These are phyloP conservation scores for Magnolia sinica DNA, from an alignment of 164 flowering plant species.

Conservation along the genomic window DNA sequence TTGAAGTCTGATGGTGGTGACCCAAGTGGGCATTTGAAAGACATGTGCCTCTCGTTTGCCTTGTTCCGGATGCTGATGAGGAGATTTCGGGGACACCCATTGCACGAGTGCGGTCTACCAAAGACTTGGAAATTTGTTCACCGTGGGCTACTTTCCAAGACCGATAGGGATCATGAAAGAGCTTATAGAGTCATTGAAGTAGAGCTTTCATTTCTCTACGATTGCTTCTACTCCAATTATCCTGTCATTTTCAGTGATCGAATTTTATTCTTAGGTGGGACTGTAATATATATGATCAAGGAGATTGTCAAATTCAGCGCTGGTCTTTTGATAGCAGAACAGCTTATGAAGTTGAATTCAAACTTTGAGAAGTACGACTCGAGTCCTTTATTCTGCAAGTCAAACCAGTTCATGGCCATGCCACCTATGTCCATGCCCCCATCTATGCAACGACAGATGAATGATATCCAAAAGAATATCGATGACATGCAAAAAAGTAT, in stretches of 20 bases:
- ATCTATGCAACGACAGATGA: no score
- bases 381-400: no score
- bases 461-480: no score
- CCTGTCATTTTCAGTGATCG: not conserved
- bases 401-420: not conserved
- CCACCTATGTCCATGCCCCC: not conserved
- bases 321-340: not conserved
- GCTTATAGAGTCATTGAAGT: constrained; percentile 3
- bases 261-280: not conserved
- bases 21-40: not conserved
- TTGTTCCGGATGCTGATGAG: not conserved
- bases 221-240: constrained; percentile 1
- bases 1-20: no score
- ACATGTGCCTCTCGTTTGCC: not conserved
- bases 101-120: not conserved
- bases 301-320: not conserved
- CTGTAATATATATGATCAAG: not conserved
- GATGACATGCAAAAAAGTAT: no score
- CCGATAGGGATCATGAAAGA: not conserved
- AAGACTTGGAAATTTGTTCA: constrained; percentile 2
- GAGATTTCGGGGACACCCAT: not conserved
- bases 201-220: constrained; percentile 1
- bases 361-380: no score
- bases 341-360: no score
- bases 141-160: constrained; percentile 1